These are phyloP conservation scores for Chenopodium formosanum DNA, from an alignment of 148 eudicot genomes.

Conservation along the genomic window DNA sequence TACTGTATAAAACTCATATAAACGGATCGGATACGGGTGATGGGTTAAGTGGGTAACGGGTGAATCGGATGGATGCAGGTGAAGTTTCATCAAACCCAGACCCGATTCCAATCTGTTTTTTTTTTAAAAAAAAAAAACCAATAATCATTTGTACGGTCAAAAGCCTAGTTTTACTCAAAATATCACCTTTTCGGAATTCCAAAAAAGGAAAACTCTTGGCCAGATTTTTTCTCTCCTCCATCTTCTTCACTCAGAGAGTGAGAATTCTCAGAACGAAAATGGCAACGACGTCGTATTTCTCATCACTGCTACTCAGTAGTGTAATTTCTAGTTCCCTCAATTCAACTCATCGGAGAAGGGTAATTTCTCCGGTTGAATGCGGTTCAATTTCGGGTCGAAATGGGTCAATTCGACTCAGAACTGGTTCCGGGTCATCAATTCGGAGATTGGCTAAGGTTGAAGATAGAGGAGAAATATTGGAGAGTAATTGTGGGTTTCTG, in stretches of 20 bases:
- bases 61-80: too few relatives aligned
- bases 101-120: too few relatives aligned
- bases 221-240: background rate
- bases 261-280: background rate
- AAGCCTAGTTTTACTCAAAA: too few relatives aligned
- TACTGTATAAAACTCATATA: too few relatives aligned
- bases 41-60: too few relatives aligned
- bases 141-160: too few relatives aligned
- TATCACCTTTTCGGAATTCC: too few relatives aligned
- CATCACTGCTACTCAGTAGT: background rate
- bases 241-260: background rate
- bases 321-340: background rate
- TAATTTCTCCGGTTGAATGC: background rate
- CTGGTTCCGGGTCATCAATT: conserved; percentile 10
- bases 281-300: conserved; percentile 29
- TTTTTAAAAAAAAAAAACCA: too few relatives aligned
- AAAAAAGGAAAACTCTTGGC: background rate
- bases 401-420: background rate
- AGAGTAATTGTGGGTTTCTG: background rate
- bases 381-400: background rate
- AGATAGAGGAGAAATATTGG: conserved; percentile 30
- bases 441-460: conserved; percentile 23
- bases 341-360: background rate
- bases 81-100: too few relatives aligned
- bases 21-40: too few relatives aligned